Percentiles rank a stretch among this genome's conserved stretches.
Conservation (phyloP, 2,329 filamentous ascomycete genomes). For the Diaporthe sp. region DNA sequence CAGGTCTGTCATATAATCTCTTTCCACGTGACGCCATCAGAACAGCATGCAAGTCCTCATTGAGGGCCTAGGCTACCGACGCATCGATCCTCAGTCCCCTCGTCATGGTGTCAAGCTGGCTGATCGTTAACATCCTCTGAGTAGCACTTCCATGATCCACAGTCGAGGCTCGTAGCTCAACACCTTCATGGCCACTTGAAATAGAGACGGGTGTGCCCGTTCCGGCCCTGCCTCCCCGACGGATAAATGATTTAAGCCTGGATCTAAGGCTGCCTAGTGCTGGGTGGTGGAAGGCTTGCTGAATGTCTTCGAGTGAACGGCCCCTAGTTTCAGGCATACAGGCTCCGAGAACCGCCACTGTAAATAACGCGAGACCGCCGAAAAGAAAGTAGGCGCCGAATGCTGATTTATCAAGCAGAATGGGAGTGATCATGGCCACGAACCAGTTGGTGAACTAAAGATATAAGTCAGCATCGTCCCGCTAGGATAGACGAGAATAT, state of each 20-base stretch:
- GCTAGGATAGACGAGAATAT: neutral
- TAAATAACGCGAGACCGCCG: slow-evolving; percentile 55
- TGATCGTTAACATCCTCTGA: slow-evolving; percentile 4
- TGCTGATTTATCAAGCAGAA: slow-evolving; percentile 56
- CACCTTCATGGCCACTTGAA: neutral
- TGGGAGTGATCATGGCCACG: slow-evolving; percentile 59
- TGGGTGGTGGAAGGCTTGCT: slow-evolving; percentile 58
- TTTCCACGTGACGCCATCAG: neutral
- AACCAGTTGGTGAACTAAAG: slow-evolving; percentile 55
- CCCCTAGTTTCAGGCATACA: slow-evolving; percentile 67
- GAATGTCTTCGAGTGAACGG: slow-evolving; percentile 62
- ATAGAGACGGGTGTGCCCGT: neutral
- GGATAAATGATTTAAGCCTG: neutral
- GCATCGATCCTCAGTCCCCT: neutral
- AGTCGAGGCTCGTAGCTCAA: neutral
- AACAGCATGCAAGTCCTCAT: neutral
- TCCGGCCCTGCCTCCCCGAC: neutral
- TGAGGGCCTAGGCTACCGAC: neutral
- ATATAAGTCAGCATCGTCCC: neutral
- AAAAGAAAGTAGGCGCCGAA: slow-evolving; percentile 63
- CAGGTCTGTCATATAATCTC: neutral
- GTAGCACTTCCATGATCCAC: neutral
- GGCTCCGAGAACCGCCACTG: slow-evolving; percentile 53
- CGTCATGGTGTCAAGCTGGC: neutral
- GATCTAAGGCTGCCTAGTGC: slow-evolving; percentile 22